A percentile compares a stretch with the other conserved stretches of the same genome.
phyloP scores from a whole-genome alignment of 2,329 filamentous ascomycete genomes.

The Eurotiales sp. region DNA sequence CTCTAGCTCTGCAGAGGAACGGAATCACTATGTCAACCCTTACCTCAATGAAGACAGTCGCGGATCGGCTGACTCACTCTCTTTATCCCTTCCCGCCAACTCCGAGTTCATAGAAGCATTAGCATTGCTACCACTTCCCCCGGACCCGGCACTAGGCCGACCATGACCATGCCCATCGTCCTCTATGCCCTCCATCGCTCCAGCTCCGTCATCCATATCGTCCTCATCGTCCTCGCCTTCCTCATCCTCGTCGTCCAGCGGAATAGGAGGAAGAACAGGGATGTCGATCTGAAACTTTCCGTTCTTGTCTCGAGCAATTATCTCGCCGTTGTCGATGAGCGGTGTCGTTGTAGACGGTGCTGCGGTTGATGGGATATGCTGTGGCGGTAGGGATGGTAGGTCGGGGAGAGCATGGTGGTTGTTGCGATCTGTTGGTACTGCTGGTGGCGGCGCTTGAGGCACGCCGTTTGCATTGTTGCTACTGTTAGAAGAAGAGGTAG shows the following conservation, averaged over 20 bases:
- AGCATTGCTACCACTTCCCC: constrained; percentile 55
- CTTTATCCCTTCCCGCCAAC: constrained; percentile 33
- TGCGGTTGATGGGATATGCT: not conserved
- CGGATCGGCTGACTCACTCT: constrained; percentile 37
- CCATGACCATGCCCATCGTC: constrained; percentile 43
- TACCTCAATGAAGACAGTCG: no score
- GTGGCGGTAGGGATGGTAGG: not conserved
- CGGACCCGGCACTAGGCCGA: constrained; percentile 50
- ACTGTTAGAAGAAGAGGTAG: not conserved
- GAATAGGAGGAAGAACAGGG: constrained; percentile 36
- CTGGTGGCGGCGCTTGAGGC: not conserved
- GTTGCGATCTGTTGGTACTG: not conserved
- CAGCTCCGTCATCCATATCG: constrained; percentile 46
- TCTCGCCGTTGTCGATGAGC: constrained; percentile 37
- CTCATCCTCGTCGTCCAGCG: constrained; percentile 37
- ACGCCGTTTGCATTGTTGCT: not conserved
- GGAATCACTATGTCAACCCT: not conserved
- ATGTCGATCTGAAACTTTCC: constrained; percentile 48
- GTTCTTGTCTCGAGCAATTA: constrained; percentile 48
- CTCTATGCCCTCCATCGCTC: constrained; percentile 38
- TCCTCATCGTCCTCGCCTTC: constrained; percentile 33
- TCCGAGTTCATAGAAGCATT: constrained; percentile 18
- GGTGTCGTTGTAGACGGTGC: not conserved
- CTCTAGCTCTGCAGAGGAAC: constrained; percentile 38
- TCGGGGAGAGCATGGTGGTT: not conserved